phyloP scores from a whole-genome alignment of 176 grass and related monocot genomes.

The Pontederia paniculata region DNA sequence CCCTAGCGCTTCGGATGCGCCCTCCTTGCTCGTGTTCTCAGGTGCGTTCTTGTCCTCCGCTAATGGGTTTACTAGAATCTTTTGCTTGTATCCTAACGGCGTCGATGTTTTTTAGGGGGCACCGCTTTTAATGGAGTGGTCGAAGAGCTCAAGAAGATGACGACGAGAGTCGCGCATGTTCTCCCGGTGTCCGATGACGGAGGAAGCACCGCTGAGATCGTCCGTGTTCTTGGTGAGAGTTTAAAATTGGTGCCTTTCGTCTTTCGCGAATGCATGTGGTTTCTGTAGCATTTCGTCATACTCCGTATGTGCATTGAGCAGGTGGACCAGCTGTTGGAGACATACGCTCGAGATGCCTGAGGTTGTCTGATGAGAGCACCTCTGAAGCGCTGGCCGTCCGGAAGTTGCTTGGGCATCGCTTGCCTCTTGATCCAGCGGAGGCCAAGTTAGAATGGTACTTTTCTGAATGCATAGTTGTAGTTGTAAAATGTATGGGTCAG shows the following conservation, averaged over 20 bases:
- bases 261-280: neutral
- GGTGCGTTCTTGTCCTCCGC: constrained; percentile 14
- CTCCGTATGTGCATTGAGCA: constrained; percentile 19
- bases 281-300: neutral
- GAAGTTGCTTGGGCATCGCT: constrained; percentile 81
- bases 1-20: neutral
- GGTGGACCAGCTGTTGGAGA: constrained; percentile 94
- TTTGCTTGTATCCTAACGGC: constrained; percentile 2
- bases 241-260: neutral
- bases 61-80: neutral
- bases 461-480: neutral
- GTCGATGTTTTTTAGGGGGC: constrained; percentile 38
- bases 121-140: constrained; percentile 90
- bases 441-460: constrained; percentile 83
- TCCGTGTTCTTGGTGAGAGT: constrained; percentile 73
- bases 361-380: constrained; percentile 92
- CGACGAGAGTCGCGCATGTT: constrained; percentile 70
- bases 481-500: too few species aligned
- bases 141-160: constrained; percentile 80
- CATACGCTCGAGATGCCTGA: constrained; percentile 96
- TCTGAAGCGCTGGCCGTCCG: constrained; percentile 79
- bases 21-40: constrained; percentile 84
- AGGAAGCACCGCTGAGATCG: constrained; percentile 96
- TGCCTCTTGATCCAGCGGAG: constrained; percentile 62
- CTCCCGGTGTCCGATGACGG: constrained; percentile 95